phyloP scores from a whole-genome alignment of 73 alveolate genomes.

The Tetrahymena thermophila region DNA sequence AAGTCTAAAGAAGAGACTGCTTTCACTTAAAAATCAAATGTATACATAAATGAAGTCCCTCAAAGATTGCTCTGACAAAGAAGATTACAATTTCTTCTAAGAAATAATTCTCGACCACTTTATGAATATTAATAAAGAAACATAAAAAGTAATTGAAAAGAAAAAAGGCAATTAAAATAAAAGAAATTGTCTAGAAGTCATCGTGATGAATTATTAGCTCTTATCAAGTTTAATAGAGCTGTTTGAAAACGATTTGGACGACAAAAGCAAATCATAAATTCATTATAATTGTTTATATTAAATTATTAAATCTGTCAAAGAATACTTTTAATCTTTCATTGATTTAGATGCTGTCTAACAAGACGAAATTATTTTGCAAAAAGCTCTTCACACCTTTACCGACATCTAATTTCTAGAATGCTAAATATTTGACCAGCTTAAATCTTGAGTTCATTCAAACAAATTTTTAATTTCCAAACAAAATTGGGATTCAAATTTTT shows the following conservation, averaged over 20 bases:
- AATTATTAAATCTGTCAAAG: not conserved
- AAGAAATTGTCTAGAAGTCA: not conserved
- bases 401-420: not conserved
- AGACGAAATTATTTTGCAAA: not conserved
- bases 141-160: not conserved
- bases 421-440: not conserved
- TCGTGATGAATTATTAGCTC: not conserved
- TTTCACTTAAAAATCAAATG: not conserved
- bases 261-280: not conserved
- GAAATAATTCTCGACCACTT: not conserved
- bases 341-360: not conserved
- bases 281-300: not conserved
- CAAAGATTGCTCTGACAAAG: not conserved
- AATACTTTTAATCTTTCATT: not conserved
- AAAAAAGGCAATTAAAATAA: not conserved
- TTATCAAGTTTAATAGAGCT: not conserved
- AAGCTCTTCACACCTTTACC: not conserved
- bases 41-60: not conserved
- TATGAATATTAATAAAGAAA: not conserved
- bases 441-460: not conserved
- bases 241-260: not conserved
- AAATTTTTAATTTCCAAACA: not conserved
- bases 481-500: too few species aligned
- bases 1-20: not conserved
- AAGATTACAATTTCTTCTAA: not conserved